Percentiles rank a stretch among this genome's conserved stretches.
Evolutionary conservation across 257 asterid species (phyloP).

Genomic region (Osmanthus fragrans): DNA sequence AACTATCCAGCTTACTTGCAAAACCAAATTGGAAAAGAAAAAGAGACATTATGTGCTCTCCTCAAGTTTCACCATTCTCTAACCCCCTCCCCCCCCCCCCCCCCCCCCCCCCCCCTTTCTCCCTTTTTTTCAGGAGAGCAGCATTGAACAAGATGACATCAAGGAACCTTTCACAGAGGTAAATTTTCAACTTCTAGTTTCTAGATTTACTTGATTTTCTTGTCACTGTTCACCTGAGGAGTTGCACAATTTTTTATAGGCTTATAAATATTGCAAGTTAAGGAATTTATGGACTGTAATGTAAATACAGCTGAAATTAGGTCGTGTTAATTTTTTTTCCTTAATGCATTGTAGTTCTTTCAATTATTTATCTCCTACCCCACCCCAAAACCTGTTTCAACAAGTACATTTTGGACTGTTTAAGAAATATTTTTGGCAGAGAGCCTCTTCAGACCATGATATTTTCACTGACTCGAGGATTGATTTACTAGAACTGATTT

Average conservation of each 20-base stretch:
- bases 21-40: conserved; percentile 11
- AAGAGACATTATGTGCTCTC: neutral
- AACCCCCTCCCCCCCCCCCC: too few relatives aligned
- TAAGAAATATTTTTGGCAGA: conserved; percentile 1
- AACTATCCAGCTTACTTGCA: neutral
- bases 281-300: conserved; percentile 5
- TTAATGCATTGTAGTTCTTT: conserved; percentile 5
- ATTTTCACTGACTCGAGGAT: conserved; percentile 1
- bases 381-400: neutral
- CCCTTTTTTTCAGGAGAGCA: conserved; percentile 78
- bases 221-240: conserved; percentile 11
- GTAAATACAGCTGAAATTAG: neutral
- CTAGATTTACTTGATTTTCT: conserved; percentile 1
- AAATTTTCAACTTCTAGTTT: conserved; percentile 19
- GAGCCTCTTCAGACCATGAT: conserved; percentile 7
- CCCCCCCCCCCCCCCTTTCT: too few relatives aligned
- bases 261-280: neutral
- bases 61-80: neutral
- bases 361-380: neutral
- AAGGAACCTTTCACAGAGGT: conserved; percentile 98
- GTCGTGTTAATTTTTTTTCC: neutral
- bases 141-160: conserved; percentile 89
- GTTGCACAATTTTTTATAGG: neutral
- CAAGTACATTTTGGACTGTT: neutral
- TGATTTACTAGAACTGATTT: conserved; percentile 17